Evolutionary conservation across 1,139 yeast species (phyloP).

Genomic region (Tardiomyces digboiensis): DNA sequence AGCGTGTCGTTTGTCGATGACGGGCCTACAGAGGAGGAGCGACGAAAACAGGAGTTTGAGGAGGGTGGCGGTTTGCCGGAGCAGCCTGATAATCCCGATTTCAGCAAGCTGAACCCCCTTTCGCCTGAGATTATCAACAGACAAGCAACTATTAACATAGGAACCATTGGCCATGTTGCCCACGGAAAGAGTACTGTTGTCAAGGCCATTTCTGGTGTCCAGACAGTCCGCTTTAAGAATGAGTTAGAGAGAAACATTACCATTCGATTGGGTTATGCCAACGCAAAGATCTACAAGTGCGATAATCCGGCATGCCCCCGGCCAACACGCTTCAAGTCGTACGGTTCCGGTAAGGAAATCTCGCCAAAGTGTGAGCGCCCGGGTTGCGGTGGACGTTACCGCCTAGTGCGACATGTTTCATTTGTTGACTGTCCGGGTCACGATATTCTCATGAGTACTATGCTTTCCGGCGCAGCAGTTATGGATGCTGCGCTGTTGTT

Average conservation of each 20-base stretch:
- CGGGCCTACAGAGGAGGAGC: slow-evolving; percentile 46
- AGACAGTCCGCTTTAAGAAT: slow-evolving; percentile 97
- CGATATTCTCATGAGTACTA: slow-evolving; percentile 99
- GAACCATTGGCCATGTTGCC: slow-evolving; percentile 99
- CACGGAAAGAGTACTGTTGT: slow-evolving; percentile 99
- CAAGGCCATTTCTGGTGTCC: slow-evolving; percentile 98
- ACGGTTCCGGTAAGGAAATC: slow-evolving; percentile 90
- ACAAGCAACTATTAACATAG: slow-evolving; percentile 98
- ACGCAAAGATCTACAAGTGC: slow-evolving; percentile 95
- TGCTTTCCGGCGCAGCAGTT: slow-evolving; percentile 99
- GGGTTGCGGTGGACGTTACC: slow-evolving; percentile 73
- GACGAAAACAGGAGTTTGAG: slow-evolving; percentile 78
- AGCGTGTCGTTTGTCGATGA: slow-evolving; percentile 72
- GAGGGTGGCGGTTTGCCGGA: slow-evolving; percentile 99
- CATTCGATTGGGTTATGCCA: slow-evolving; percentile 96
- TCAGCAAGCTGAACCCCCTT: slow-evolving; percentile 66
- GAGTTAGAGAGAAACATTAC: slow-evolving; percentile 98
- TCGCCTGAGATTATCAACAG: slow-evolving; percentile 95
- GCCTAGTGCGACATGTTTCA: slow-evolving; percentile 90
- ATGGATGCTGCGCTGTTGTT: slow-evolving; percentile 98
- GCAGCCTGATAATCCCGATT: slow-evolving; percentile 87
- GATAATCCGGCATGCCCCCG: slow-evolving; percentile 81
- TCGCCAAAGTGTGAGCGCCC: slow-evolving; percentile 84
- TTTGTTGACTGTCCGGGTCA: slow-evolving; percentile 99
- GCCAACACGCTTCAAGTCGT: slow-evolving; percentile 93